These are phyloP conservation scores for Golubevia pallescens DNA, from an alignment of 1,284 basidiomycete species.

Conservation along the genomic window DNA sequence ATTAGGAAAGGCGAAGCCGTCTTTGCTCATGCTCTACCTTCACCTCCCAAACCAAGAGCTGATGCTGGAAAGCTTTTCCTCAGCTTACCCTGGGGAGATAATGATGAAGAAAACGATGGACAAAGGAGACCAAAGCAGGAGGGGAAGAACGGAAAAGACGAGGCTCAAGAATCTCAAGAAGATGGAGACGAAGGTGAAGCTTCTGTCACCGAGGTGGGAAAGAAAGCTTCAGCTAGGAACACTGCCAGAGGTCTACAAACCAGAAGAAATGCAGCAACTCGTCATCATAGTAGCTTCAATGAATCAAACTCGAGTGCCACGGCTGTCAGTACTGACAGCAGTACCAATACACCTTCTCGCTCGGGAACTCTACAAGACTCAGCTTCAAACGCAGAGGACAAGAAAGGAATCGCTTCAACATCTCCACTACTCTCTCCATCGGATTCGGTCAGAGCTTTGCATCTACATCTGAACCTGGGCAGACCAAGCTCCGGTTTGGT, in stretches of 20 bases:
- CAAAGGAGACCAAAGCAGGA: background rate
- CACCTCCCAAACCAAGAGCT: conserved; percentile 13
- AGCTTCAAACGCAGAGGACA: background rate
- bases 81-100: background rate
- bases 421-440: background rate
- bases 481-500: background rate
- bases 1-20: conserved; percentile 22
- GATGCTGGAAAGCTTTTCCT: background rate
- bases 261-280: background rate
- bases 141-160: background rate
- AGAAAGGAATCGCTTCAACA: background rate
- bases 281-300: background rate
- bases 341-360: too few species aligned
- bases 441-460: background rate
- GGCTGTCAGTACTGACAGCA: background rate
- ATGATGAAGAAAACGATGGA: background rate
- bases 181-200: background rate
- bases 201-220: too few species aligned
- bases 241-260: background rate
- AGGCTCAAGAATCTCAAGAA: background rate
- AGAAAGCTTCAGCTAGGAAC: background rate
- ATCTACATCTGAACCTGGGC: background rate
- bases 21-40: conserved; percentile 46
- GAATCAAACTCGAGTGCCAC: background rate
- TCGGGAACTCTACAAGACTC: too few species aligned